Evolutionary conservation across 2,329 filamentous ascomycete genomes (phyloP), one percentile per base, ranked within the genome.

Genomic region (Sphaceloma murrayae): DNA sequence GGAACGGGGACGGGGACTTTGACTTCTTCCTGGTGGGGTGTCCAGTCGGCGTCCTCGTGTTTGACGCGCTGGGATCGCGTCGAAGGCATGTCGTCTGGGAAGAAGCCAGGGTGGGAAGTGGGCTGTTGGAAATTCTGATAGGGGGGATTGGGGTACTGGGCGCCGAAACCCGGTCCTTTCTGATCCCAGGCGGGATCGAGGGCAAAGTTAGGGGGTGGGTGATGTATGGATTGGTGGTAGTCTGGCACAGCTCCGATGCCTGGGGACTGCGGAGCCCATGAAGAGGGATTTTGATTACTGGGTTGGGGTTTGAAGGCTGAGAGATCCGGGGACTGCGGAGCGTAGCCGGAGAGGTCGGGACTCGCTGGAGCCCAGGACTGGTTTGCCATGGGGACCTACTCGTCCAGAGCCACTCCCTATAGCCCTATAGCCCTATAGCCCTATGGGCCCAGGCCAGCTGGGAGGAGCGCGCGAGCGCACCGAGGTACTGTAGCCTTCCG

Each of bases 291-390:
- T 40, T 36, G 47, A 44, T 38, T 36, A n/a, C 19, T 32, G 18
- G 21, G 21, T 22, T 34, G 30, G 54, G 32, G 13, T 56, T 53
- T 46, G 54, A 56, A 50, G 47, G 48, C 51, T 46, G 57, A 58
- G 49, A 56, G 57, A 54, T 64, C 56, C 47, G 54, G 58, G 51
- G 65, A 59, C 53, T 61, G 55, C 47, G 63, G 55, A 53, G 67
- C 56, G 56, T 69, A 65, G 56, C 63, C 66, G 49, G 73, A 72
- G 52, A 76, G 64, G 51, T 66, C 62, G 45, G 65, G 65, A 44
- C 60, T 62, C 49, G 62, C 61, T 34, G 67, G 66, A 34, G 64
- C 61, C 53, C 62, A 67, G 30, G 55, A 31, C 18, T 29, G 36
- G 21, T 46, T 34, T 34, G 42, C 42, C 42, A 45, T 45, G 17